Evolutionary conservation across 2,329 filamentous ascomycete species (phyloP).

Genomic region (Diaporthe humulicola): DNA sequence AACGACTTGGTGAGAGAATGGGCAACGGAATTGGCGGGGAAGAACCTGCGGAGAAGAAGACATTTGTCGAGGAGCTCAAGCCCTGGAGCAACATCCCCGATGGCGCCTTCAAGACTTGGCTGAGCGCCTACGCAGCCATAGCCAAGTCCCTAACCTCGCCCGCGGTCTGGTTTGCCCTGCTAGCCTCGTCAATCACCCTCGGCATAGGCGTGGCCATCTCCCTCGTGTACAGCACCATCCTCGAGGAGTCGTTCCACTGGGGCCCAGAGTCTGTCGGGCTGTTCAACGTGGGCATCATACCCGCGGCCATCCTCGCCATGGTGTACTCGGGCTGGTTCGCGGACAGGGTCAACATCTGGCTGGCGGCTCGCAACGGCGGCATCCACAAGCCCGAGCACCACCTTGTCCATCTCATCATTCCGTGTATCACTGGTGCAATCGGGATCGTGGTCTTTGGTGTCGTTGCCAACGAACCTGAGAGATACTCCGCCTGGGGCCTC

Average conservation of each 20-base stretch:
- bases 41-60: neutral
- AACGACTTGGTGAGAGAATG: neutral
- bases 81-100: neutral
- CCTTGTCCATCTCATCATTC: neutral
- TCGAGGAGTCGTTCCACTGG: slow-evolving; percentile 15
- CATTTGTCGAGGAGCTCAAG: neutral
- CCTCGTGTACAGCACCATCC: slow-evolving; percentile 4
- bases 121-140: neutral
- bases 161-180: neutral
- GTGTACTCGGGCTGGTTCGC: slow-evolving; percentile 22
- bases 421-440: neutral
- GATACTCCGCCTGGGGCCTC: neutral
- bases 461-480: neutral
- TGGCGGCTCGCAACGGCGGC: slow-evolving; percentile 57
- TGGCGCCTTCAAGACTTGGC: neutral
- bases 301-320: neutral
- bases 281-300: slow-evolving; percentile 5
- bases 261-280: neutral
- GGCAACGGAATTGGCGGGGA: neutral
- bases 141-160: neutral
- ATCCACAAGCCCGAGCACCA: slow-evolving; percentile 50
- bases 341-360: slow-evolving; percentile 44
- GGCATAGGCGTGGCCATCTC: slow-evolving; percentile 3
- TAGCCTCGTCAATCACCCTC: slow-evolving; percentile 6
- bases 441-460: neutral